Conservation (phyloP, 495 filamentous ascomycete species). For the Xylaria nigripes region DNA sequence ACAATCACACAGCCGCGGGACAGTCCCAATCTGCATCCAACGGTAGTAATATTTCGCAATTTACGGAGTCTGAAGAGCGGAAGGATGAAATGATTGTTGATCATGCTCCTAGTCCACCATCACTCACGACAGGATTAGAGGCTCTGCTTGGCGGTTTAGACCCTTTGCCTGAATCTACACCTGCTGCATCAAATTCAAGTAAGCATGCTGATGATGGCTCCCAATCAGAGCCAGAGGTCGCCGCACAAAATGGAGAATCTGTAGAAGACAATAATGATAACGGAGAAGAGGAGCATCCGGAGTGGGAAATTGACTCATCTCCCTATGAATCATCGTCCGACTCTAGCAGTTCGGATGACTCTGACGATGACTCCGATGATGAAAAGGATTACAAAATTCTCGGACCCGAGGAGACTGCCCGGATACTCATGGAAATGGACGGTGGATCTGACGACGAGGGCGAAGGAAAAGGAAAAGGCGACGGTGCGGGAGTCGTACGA, state of each 20-base stretch:
- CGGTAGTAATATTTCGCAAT: not conserved
- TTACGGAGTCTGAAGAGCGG: not conserved
- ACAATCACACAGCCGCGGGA: slow-evolving; percentile 6
- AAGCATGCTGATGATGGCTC: not conserved
- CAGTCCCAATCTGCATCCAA: slow-evolving; percentile 6
- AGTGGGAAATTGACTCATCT: slow-evolving; percentile 59
- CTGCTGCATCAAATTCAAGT: not conserved
- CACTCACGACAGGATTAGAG: slow-evolving; percentile 38
- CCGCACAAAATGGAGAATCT: slow-evolving; percentile 9
- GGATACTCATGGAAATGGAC: slow-evolving; percentile 68
- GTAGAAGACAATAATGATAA: slow-evolving; percentile 12
- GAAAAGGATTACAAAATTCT: slow-evolving; percentile 66
- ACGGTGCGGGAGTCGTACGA: slow-evolving; percentile 41
- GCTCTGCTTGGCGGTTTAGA: slow-evolving; percentile 37
- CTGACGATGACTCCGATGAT: slow-evolving; percentile 55
- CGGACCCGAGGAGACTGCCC: slow-evolving; percentile 67
- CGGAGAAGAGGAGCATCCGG: slow-evolving; percentile 29
- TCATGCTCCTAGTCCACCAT: slow-evolving; percentile 21
- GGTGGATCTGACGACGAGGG: slow-evolving; percentile 66
- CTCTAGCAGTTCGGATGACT: slow-evolving; percentile 46
- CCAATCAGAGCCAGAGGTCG: slow-evolving; percentile 7
- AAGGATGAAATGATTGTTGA: slow-evolving; percentile 5
- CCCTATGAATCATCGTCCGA: slow-evolving; percentile 40
- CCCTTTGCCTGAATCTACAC: slow-evolving; percentile 8
- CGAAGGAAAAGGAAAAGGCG: slow-evolving; percentile 38